Evolutionary conservation across 345 rosid genomes (phyloP).

Genomic region (Salix purpurea): DNA sequence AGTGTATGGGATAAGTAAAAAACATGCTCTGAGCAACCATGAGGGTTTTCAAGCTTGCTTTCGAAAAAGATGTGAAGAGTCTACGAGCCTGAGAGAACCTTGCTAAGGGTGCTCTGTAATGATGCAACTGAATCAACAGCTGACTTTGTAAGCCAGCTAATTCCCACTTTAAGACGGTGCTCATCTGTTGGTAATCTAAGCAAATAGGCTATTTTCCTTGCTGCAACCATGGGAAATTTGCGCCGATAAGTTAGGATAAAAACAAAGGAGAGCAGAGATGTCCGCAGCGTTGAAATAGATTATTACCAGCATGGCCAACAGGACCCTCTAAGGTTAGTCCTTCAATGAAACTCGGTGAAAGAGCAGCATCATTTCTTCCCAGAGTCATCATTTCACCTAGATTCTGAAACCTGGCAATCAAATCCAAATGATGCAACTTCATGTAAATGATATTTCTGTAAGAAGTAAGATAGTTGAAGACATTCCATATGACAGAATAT

Average conservation of each 20-base stretch:
- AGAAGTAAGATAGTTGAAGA: too few species aligned
- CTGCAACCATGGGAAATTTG: constrained; percentile 34
- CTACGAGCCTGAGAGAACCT: constrained; percentile 49
- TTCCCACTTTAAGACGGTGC: constrained; percentile 81
- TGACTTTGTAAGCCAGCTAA: constrained; percentile 86
- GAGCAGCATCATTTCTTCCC: constrained; percentile 79
- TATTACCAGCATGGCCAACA: constrained; percentile 70
- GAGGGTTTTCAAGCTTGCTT: neutral
- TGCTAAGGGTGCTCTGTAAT: constrained; percentile 59
- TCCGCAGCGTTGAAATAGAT: neutral
- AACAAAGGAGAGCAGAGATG: neutral
- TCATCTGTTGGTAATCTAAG: constrained; percentile 85
- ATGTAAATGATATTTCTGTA: neutral
- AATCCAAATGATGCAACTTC: neutral
- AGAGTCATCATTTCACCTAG: constrained; percentile 96
- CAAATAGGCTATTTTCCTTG: constrained; percentile 80
- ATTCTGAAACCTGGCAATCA: constrained; percentile 69
- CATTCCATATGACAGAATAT: too few species aligned
- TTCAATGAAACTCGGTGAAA: constrained; percentile 83
- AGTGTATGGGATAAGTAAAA: neutral
- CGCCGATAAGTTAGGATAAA: neutral
- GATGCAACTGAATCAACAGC: constrained; percentile 72
- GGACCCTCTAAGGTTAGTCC: constrained; percentile 89
- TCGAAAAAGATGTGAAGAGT: neutral
- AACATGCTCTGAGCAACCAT: neutral